phyloP scores from a whole-genome alignment of 192 early-diverging fungal genomes.

The Tieghemiomyces parasiticus region DNA sequence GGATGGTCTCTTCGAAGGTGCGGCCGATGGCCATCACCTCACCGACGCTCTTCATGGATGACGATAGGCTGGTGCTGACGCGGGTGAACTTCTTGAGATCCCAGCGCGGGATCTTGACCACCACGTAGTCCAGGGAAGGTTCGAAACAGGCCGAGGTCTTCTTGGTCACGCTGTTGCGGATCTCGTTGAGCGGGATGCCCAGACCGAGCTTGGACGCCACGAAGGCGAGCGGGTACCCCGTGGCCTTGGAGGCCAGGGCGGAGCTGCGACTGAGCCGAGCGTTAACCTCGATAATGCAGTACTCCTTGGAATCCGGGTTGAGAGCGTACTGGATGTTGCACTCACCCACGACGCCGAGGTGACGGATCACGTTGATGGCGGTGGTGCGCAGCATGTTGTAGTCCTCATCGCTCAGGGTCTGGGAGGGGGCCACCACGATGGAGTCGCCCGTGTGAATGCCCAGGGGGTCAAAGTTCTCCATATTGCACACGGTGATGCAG shows the following conservation, averaged over 20 bases:
- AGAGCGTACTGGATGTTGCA: conserved; percentile 99
- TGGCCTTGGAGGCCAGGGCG: conserved; percentile 94
- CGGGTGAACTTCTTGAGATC: conserved; percentile 94
- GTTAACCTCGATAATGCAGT: conserved; percentile 98
- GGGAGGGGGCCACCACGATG: conserved; percentile 94
- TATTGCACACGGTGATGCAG: conserved; percentile 99
- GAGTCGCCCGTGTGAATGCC: conserved; percentile 99
- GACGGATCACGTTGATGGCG: conserved; percentile 92
- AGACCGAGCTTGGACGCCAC: conserved; percentile 95
- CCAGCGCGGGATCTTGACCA: conserved; percentile 77
- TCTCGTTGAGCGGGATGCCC: conserved; percentile 80
- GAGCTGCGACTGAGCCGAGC: conserved; percentile 85
- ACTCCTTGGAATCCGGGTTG: conserved; percentile 87
- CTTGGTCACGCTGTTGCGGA: conserved; percentile 90
- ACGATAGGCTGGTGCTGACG: conserved; percentile 76
- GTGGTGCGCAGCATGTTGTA: conserved; percentile 97
- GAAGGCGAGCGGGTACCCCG: conserved; percentile 96
- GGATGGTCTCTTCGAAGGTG: conserved; percentile 95
- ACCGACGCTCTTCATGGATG: conserved; percentile 94
- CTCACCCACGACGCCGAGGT: conserved; percentile 97
- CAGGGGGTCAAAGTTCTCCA: conserved; percentile 99
- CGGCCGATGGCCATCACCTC: conserved; percentile 97
- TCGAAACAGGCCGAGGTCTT: conserved; percentile 96
- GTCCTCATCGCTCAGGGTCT: conserved; percentile 94
- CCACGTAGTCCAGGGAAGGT: conserved; percentile 86